Evolutionary conservation across 441 rosid genomes (phyloP), one percentile per base, ranked within the genome.

Genomic region (Adansonia gregorii): DNA sequence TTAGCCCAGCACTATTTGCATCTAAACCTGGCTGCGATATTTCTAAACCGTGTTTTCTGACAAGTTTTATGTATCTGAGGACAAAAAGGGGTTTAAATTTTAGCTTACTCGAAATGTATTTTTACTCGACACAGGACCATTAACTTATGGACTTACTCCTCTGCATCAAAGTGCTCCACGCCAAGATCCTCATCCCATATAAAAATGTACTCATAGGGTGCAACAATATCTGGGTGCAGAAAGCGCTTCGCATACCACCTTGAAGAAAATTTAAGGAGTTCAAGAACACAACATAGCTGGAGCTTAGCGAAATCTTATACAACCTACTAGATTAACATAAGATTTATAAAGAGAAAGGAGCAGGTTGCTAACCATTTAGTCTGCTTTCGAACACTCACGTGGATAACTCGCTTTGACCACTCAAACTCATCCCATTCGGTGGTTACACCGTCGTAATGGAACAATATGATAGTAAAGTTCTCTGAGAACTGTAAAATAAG

Each of bases 141-240:
- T 59, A 69, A 24, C 46, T 67, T 43, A 55, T 9, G 59, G 60
- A 86, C 92, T 83, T 81, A 90, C 97, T 92, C 88, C 67, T 88
- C 95, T 0, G 93, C 87, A 78, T 93, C 81, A 70, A 94, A 96
- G 83, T 94, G 80, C 63, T 93, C 94, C 55, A 94, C 84, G 11
- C 99, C 98, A 72, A 96, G 95, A 91, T 95, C 99, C 73, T 95
- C 98, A 27, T 95, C 99, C 98, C 98, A 95, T 64, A 95, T 83
- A 66, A 95, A 95, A 64, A 95, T 87, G 83, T 95, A 93, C 8
- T 95, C 97, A 48, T 93, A 95, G 4, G 94, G 82, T 27, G 96
- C 88, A 78, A 93, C 89, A 67, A 95, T 89, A 80, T 88, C 93
- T 0, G 99, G 99, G 81, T 95, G 99, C 72, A 95, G 85, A 86